Percentiles rank a stretch among this genome's conserved stretches.
phyloP scores from a whole-genome alignment of 108 stramenopile genomes.

The Conticribra guillardii region DNA sequence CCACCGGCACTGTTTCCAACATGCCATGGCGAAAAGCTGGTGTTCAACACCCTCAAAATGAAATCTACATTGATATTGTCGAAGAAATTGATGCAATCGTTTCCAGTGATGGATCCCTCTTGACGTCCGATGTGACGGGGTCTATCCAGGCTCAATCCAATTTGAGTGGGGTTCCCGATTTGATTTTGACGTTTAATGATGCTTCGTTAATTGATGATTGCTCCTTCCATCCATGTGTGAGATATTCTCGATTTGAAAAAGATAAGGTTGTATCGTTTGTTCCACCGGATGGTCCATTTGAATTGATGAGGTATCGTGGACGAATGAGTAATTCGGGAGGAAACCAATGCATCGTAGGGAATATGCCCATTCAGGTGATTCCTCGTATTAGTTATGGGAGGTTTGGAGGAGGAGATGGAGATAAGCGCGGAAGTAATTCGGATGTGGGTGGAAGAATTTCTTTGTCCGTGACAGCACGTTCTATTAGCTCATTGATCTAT shows the following conservation, averaged over 20 bases:
- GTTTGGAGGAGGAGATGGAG: conserved; percentile 15
- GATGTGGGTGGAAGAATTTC: conserved; percentile 57
- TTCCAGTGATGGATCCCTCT: conserved; percentile 81
- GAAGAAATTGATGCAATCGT: conserved; percentile 98
- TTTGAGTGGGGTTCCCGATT: conserved; percentile 95
- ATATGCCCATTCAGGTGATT: conserved; percentile 79
- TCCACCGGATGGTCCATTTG: conserved; percentile 98
- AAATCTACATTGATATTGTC: conserved; percentile 97
- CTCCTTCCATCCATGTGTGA: conserved; percentile 98
- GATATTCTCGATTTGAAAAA: conserved; percentile 91
- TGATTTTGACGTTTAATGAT: conserved; percentile 90
- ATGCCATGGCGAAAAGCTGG: conserved; percentile 98
- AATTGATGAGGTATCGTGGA: conserved; percentile 96
- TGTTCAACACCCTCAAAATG: conserved; percentile 93
- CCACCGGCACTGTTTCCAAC: conserved; percentile 92
- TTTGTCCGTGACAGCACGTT: conserved; percentile 61
- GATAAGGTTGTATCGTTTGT: conserved; percentile 96
- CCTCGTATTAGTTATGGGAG: conserved; percentile 73
- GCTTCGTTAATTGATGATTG: conserved; percentile 95
- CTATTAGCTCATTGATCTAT: conserved; percentile 70
- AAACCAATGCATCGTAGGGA: conserved; percentile 20
- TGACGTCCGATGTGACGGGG: conserved; percentile 92
- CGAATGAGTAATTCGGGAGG: conserved; percentile 43
- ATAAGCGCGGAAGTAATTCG: not conserved
- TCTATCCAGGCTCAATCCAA: conserved; percentile 88